Evolutionary conservation across 2,329 filamentous ascomycete species (phyloP), one percentile per base, ranked within the genome.

Genomic region (Alternaria dauci): DNA sequence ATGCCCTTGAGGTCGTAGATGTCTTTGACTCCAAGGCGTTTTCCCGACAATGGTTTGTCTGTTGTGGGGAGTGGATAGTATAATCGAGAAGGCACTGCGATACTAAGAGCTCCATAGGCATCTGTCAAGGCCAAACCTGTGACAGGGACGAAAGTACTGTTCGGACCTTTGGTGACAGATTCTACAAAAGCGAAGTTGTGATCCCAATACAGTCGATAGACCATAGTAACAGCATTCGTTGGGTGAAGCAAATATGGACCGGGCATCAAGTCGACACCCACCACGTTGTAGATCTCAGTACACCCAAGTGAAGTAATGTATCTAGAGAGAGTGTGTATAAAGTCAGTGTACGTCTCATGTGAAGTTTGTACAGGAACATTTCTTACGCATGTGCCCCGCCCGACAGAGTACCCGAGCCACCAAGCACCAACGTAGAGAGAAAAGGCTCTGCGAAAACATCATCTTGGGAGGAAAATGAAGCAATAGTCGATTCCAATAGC

Each of bases 11-110:
- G 23, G 39, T 67, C 50, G 53, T 62, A 69, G 9, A 71, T 53
- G 32, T 70, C 67, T 32, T 71, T 71, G 9, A 70, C 55, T 8
- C 47, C 66, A 8, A 70, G 32, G 1, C 67, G 56, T 12, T 62
- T 53, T 2, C 66, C 63, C 9, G 60, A 51, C 0, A 67, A 52
- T 2, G 63, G 63, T 23, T 62, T 61, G 4, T 59, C 54, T 16
- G 28, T 34, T 26, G 48, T 39, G 25, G 48, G 34, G 25, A 23
- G 34, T 39, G 34, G 34, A 26, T 52, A 63, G 50, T 69, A 63
- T 11, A 68, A 56, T 50, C 66, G 26, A 18, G 62, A 69, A 16
- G 66, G 66, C 14, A 67, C 65, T 18, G 62, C 59, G 8, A 63
- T 55, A 44, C 56, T 63, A 30, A 58, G 50, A 16, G 62, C 56